A percentile compares a stretch with the other conserved stretches of the same genome.
Evolutionary conservation across 2,329 filamentous ascomycete species (phyloP).

Genomic region (Claviceps pazoutovae): DNA sequence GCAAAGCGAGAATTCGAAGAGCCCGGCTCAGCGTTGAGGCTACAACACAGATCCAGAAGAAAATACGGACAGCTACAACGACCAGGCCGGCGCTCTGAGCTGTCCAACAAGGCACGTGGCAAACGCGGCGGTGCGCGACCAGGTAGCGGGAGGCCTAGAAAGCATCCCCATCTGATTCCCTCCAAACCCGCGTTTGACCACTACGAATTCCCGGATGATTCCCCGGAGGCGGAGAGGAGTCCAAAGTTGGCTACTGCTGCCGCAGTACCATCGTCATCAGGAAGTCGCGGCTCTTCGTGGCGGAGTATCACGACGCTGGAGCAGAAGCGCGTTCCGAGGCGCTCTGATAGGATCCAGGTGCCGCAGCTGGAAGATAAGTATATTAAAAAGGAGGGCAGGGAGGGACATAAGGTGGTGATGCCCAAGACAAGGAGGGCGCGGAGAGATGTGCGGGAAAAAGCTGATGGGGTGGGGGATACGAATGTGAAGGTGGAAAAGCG

Average conservation of each 20-base stretch:
- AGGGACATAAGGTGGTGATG: background rate
- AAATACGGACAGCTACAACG: constrained; percentile 4
- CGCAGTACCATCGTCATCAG: background rate
- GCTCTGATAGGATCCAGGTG: constrained; percentile 3
- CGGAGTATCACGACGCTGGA: background rate
- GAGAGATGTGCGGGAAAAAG: constrained; percentile 1
- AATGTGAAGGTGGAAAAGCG: constrained; percentile 17
- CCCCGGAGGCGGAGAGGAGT: background rate
- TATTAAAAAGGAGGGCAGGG: constrained; percentile 6
- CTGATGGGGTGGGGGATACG: constrained; percentile 14
- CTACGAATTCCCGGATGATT: background rate
- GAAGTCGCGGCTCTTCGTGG: background rate
- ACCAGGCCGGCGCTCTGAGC: constrained; percentile 8
- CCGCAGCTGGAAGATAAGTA: constrained; percentile 18
- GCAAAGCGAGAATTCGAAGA: constrained; percentile 14
- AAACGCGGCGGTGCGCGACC: constrained; percentile 25
- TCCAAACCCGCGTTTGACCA: constrained; percentile 3
- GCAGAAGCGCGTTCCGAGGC: background rate
- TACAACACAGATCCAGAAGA: constrained; percentile 13
- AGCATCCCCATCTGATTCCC: constrained; percentile 18
- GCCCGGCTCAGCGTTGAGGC: constrained; percentile 11
- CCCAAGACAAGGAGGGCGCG: background rate
- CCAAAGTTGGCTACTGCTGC: background rate
- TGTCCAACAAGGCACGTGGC: constrained; percentile 20
- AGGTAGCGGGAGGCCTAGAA: constrained; percentile 25